Percentiles rank a stretch among this genome's conserved stretches.
phyloP scores from a whole-genome alignment of 2,329 filamentous ascomycete genomes.

The Colletotrichum tabaci region DNA sequence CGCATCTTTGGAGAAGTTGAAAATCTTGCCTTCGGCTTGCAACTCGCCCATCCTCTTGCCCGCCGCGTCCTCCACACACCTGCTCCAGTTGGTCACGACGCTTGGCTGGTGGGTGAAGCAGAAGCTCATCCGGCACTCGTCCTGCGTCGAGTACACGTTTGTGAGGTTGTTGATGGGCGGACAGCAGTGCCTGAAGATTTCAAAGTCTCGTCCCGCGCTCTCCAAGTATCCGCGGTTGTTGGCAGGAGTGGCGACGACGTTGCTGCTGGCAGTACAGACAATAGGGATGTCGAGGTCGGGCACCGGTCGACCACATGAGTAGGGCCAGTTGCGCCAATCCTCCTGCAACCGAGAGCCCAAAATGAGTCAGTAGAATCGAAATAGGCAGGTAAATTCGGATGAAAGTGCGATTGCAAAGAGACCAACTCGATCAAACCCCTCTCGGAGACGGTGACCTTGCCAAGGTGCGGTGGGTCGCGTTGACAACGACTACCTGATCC shows the following conservation, averaged over 20 bases:
- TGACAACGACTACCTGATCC: background rate
- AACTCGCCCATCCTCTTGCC: constrained; percentile 10
- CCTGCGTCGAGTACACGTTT: background rate
- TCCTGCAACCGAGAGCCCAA: constrained; percentile 6
- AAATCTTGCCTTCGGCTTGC: background rate
- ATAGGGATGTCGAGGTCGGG: constrained; percentile 3
- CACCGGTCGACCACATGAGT: constrained; percentile 2
- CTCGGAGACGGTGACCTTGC: background rate
- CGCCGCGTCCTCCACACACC: background rate
- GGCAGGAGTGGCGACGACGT: background rate
- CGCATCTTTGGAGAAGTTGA: background rate
- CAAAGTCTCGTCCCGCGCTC: background rate
- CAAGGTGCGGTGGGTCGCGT: background rate
- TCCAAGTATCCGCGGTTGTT: background rate
- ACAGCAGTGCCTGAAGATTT: background rate
- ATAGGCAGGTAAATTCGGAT: background rate
- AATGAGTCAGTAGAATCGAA: background rate
- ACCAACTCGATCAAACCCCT: background rate
- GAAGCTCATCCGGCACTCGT: rapidly evolving
- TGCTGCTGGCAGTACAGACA: background rate
- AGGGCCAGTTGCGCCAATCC: background rate
- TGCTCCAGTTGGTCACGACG: background rate
- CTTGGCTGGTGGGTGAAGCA: background rate
- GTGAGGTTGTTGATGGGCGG: background rate
- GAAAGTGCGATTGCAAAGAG: too few relatives aligned